Conservation (phyloP, 1,284 basidiomycete species). For the Papiliotrema nemorosa region DNA sequence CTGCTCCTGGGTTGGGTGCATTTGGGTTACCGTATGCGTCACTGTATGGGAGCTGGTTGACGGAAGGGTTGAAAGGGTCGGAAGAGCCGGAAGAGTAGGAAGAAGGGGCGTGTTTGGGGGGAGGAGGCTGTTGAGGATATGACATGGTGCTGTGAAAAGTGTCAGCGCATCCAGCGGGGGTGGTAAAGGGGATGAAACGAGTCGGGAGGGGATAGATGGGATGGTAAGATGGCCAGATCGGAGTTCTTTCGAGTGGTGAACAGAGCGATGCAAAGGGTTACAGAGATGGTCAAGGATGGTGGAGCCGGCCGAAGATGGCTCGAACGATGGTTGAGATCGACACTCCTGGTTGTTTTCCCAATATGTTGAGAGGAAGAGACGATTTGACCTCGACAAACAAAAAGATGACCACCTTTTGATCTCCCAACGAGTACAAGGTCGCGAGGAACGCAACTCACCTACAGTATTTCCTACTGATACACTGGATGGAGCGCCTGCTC, state of each 20-base stretch:
- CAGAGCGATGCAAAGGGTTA: neutral
- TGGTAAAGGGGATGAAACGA: neutral
- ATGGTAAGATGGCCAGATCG: neutral
- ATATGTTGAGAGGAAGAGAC: no score
- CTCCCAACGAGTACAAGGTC: no score
- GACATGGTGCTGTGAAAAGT: conserved; percentile 21
- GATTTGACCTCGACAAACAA: no score
- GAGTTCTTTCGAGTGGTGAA: neutral
- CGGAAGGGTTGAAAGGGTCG: conserved; percentile 42
- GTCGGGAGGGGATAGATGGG: neutral
- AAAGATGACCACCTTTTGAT: no score
- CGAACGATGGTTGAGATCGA: neutral
- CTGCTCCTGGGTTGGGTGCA: conserved; percentile 28
- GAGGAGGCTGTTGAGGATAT: conserved; percentile 29
- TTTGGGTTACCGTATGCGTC: conserved; percentile 20
- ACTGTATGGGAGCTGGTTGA: conserved; percentile 28
- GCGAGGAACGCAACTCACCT: no score
- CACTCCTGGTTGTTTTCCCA: no score
- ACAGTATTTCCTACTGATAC: no score
- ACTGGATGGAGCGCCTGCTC: no score
- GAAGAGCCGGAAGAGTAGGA: conserved; percentile 35
- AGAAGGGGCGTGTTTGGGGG: conserved; percentile 31
- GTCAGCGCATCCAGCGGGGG: neutral
- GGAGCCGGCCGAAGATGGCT: neutral
- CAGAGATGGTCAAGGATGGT: no score